phyloP scores from a whole-genome alignment of 345 rosid species.

The Nephelium lappaceum region DNA sequence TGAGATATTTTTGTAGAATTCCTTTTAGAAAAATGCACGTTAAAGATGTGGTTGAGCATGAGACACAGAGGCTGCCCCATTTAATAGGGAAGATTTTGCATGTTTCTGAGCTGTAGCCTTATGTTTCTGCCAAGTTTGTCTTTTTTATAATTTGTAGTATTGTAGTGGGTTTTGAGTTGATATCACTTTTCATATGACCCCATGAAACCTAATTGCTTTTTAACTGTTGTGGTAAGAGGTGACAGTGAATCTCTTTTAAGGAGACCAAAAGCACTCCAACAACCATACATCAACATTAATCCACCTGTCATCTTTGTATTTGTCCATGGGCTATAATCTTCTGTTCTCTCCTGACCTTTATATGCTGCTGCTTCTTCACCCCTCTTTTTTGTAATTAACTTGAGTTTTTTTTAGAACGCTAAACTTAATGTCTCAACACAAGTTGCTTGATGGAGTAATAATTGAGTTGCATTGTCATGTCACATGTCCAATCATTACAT shows the following conservation, averaged over 20 bases:
- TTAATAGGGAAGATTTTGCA: not conserved
- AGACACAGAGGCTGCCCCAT: not conserved
- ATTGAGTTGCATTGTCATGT: too few species aligned
- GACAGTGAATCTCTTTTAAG: constrained; percentile 24
- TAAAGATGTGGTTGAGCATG: not conserved
- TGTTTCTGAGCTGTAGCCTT: not conserved
- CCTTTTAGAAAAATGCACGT: not conserved
- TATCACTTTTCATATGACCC: not conserved
- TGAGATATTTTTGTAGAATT: not conserved
- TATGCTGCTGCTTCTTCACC: not conserved
- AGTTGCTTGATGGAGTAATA: too few species aligned
- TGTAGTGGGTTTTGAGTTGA: not conserved
- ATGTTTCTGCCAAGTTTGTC: not conserved
- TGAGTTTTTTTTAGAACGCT: too few species aligned
- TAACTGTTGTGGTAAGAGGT: not conserved
- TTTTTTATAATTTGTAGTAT: not conserved
- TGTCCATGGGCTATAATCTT: not conserved
- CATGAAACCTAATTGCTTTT: not conserved
- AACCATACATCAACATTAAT: not conserved
- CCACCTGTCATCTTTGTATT: not conserved
- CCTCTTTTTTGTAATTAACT: not conserved
- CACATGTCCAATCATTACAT: too few species aligned
- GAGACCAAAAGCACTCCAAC: constrained; percentile 22
- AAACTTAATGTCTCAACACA: too few species aligned
- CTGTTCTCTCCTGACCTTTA: not conserved